These are phyloP conservation scores for Leccinum incarnatum DNA, from an alignment of 768 basidiomycete species.

Conservation along the genomic window DNA sequence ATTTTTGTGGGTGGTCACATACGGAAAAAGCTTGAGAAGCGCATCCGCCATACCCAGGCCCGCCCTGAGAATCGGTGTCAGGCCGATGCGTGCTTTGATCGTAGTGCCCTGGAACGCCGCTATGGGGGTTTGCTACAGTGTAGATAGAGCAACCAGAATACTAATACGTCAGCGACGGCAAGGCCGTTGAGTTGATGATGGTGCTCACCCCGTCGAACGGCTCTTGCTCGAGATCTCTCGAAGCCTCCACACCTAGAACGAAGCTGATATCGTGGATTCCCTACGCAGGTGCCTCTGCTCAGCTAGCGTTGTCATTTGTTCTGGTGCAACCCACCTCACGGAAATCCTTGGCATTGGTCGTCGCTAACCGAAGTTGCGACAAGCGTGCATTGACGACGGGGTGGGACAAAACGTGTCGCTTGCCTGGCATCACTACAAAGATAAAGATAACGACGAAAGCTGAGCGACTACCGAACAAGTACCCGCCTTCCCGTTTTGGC, in stretches of 20 bases:
- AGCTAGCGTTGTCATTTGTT: background rate
- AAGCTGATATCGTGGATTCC: slow-evolving; percentile 73
- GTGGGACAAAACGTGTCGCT: slow-evolving; percentile 58
- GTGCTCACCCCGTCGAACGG: slow-evolving; percentile 60
- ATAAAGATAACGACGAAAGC: background rate
- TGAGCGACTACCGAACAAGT: background rate
- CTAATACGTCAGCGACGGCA: background rate
- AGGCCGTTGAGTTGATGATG: background rate
- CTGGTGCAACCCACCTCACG: slow-evolving; percentile 54
- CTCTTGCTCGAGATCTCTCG: slow-evolving; percentile 60
- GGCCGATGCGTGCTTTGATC: slow-evolving; percentile 75
- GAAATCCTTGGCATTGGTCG: slow-evolving; percentile 70
- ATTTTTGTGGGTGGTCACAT: slow-evolving; percentile 31
- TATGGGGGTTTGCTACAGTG: slow-evolving; percentile 69
- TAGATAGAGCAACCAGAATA: background rate
- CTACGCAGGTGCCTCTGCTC: slow-evolving; percentile 34
- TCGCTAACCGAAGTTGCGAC: slow-evolving; percentile 61
- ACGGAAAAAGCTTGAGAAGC: slow-evolving; percentile 82
- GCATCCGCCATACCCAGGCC: slow-evolving; percentile 94
- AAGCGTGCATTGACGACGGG: slow-evolving; percentile 73
- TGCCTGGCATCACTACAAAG: slow-evolving; percentile 29
- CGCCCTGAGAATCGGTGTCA: slow-evolving; percentile 90
- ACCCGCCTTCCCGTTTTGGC: slow-evolving; percentile 1
- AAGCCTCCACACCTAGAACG: slow-evolving; percentile 83
- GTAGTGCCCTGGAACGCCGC: slow-evolving; percentile 71